Conservation (phyloP, 1,139 yeast species). For the Torulaspora pretoriensis region DNA sequence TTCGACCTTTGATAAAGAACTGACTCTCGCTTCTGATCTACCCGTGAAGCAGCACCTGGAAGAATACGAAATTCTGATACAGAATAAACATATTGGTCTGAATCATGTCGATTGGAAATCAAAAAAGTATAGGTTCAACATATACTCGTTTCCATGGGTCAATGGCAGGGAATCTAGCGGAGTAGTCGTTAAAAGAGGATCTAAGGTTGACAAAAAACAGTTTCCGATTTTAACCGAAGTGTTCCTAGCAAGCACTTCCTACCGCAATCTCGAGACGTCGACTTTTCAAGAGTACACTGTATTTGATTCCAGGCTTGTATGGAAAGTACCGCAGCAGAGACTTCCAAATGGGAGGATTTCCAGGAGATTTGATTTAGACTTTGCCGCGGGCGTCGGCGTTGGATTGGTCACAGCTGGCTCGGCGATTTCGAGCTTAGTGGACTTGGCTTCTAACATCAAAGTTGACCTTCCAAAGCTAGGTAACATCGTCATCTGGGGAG, state of each 20-base stretch:
- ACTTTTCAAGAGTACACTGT: slow-evolving; percentile 47
- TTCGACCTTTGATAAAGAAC: slow-evolving; percentile 32
- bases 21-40: slow-evolving; percentile 19
- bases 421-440: slow-evolving; percentile 38
- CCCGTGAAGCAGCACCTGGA: slow-evolving; percentile 28
- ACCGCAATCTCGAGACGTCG: slow-evolving; percentile 45
- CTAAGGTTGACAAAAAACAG: slow-evolving; percentile 29
- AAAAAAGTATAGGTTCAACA: slow-evolving; percentile 46
- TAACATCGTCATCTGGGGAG: slow-evolving; percentile 44
- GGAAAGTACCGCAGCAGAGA: slow-evolving; percentile 40
- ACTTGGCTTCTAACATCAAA: slow-evolving; percentile 17
- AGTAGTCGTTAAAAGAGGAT: slow-evolving; percentile 38
- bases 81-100: slow-evolving; percentile 43
- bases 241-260: slow-evolving; percentile 44
- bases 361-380: slow-evolving; percentile 27
- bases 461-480: slow-evolving; percentile 10
- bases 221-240: slow-evolving; percentile 40
- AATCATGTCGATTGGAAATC: slow-evolving; percentile 53
- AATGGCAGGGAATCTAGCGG: slow-evolving; percentile 49
- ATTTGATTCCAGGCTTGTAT: slow-evolving; percentile 43
- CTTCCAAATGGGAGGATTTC: slow-evolving; percentile 18
- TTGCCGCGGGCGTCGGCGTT: slow-evolving; percentile 47
- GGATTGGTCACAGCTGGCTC: slow-evolving; percentile 47
- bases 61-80: slow-evolving; percentile 40
- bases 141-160: slow-evolving; percentile 48